These are phyloP conservation scores for Lagenaria siceraria DNA, from an alignment of 306 rosid species.

Conservation along the genomic window DNA sequence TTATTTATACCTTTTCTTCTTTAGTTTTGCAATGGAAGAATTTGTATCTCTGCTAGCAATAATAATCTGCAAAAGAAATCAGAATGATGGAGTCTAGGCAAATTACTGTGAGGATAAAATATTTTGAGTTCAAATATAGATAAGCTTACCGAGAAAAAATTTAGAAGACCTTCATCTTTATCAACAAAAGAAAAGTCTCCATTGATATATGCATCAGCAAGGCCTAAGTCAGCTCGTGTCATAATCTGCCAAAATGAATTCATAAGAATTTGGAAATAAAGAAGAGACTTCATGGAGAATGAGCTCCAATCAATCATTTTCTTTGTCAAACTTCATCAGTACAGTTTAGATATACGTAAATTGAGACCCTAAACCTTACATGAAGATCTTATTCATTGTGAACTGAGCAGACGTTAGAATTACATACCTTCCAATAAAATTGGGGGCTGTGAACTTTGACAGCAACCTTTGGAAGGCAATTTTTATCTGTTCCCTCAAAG, in stretches of 20 bases:
- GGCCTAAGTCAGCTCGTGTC: constrained; percentile 90
- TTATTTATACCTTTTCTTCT: constrained; percentile 34
- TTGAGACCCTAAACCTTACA: too few relatives aligned
- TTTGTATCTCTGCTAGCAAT: constrained; percentile 66
- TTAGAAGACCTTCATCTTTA: constrained; percentile 60
- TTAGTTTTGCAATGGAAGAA: constrained; percentile 31
- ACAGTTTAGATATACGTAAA: not conserved
- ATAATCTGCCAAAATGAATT: constrained; percentile 40
- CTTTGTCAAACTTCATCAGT: not conserved
- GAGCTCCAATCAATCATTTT: not conserved
- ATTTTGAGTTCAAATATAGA: not conserved
- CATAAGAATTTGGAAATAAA: not conserved
- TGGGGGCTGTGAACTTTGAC: constrained; percentile 63
- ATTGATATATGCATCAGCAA: constrained; percentile 78
- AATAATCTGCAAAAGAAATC: constrained; percentile 45
- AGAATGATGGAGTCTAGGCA: not conserved
- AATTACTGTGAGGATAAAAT: not conserved
- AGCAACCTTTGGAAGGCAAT: constrained; percentile 27
- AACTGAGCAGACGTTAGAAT: not conserved
- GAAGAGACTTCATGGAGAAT: not conserved
- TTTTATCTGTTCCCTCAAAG: constrained; percentile 56
- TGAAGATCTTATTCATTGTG: too few relatives aligned
- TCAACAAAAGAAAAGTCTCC: constrained; percentile 77
- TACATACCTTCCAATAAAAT: constrained; percentile 82
- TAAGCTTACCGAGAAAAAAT: constrained; percentile 43